Percentiles rank a stretch among this genome's conserved stretches.
phyloP scores from a whole-genome alignment of 163 green algal genomes.

The Scenedesmus sp. region DNA sequence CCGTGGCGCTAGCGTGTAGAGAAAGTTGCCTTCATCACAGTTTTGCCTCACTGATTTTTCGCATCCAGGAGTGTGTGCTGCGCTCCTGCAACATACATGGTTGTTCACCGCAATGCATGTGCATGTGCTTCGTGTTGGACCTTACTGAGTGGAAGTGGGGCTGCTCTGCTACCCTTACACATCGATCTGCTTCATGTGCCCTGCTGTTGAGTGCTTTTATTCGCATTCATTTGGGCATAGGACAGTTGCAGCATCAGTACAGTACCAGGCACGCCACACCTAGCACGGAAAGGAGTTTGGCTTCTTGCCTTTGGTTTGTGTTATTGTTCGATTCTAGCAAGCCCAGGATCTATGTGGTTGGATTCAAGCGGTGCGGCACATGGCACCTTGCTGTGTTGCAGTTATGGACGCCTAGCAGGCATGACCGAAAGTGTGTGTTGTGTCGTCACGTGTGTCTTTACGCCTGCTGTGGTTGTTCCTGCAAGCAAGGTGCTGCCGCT shows the following conservation, averaged over 20 bases:
- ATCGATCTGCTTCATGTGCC: background rate
- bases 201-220: background rate
- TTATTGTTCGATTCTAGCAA: conserved; percentile 2
- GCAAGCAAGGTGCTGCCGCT: background rate
- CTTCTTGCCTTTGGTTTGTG: background rate
- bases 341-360: background rate
- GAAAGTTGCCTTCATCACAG: background rate
- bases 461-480: background rate
- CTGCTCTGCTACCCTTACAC: background rate
- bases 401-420: background rate
- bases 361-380: background rate
- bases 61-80: conserved; percentile 2
- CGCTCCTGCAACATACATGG: background rate
- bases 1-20: conserved; percentile 1
- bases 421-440: background rate
- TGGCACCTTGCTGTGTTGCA: background rate
- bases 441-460: background rate
- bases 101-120: background rate
- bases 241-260: background rate
- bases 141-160: background rate
- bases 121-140: background rate
- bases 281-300: background rate
- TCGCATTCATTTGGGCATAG: background rate
- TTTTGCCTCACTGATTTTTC: background rate
- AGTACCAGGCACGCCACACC: background rate